Evolutionary conservation across 1,284 basidiomycete genomes (phyloP), one percentile per base, ranked within the genome.

Genomic region (Phlebopus sp.): DNA sequence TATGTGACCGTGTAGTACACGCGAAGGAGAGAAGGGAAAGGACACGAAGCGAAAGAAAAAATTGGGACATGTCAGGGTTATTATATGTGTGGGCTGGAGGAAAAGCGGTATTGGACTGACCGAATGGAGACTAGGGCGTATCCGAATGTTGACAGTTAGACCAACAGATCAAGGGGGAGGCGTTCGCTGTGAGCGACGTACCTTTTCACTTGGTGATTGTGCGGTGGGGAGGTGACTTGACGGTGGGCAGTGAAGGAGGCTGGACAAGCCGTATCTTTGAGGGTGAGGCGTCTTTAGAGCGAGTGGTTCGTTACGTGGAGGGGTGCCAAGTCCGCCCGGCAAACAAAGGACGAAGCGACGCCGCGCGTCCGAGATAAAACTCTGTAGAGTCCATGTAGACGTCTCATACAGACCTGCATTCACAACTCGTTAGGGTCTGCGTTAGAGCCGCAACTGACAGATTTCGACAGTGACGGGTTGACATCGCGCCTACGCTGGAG

Each of bases 11-110:
- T 29, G 27, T n/a, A n/a, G n/a, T n/a, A n/a, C 15, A 45, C 21
- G 37, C 17, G 17, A 23, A 23, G 17, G 15, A n/a, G 34, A 37
- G 27, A 15, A 42, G 8, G 18, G 25, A 11, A 29, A n/a, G 19
- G 9, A 29, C 8, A 29, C 36, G 27, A 37, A 35, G 13, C 10
- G 5, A 5, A 19, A 3, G 14, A 11, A 23, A 14, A 44, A 14
- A n/a, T n/a, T n/a, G n/a, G 11, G 13, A 9, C 9, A 11, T 7
- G 32, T 39, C n/a, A 25, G 21, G 21, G 25, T 25, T 15, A 6
- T 53, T 58, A 47, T 45, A 56, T 54, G n/a, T n/a, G n/a, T n/a
- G 42, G 18, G 55, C 4, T 11, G 31, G n/a, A 38, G 30, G 11
- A 17, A 46, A 47, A 13, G 47, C 23, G 40, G 14, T 27, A 25